Evolutionary conservation across 1,284 basidiomycete species (phyloP), one percentile per base, ranked within the genome.

Genomic region (Rhodotorula sp.): DNA sequence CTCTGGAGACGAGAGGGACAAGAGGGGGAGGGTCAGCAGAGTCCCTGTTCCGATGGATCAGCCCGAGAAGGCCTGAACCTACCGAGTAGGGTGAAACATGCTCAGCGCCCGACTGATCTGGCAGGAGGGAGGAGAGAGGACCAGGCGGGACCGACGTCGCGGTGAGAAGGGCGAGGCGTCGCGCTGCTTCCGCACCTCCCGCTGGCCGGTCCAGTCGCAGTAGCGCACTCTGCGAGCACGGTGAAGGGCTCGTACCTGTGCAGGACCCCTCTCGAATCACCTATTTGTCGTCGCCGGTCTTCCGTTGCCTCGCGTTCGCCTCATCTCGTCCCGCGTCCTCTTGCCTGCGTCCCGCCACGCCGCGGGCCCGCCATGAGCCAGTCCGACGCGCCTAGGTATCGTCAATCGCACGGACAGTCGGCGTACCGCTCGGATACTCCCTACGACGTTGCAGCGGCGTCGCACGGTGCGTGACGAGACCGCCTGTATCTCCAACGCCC

Each of bases 71-170:
- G 9, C 34, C 34, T 34, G 41, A 16, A 27, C 64, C 56, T 41
- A 72, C 70, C 70, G 70, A 5, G 70, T 72, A 23, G 70, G 70
- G 49, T 68, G 66, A 27, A 68, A 72, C 70, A 72, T 72, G 53
- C 44, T 3, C 34, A 34, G 34, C 34, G 34, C 34, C 34, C 34
- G 34, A 34, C 34, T 34, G 34, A 13, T 57, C 27, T 57, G 21
- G 55, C 9, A 25, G 50, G 50, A 9, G 50, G 23, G 50, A 1
- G 4, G 50, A n/a, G 10, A n/a, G 10, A n/a, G n/a, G 23, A 8
- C 50, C 23, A 25, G 25, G 25, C 41, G 27, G 27, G 4, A 14
- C 7, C 17, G 21, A 34, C 34, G 56, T 58, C 42, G 34, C 14
- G 4, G 23, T 34, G 34, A 5, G 34, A 34, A 34, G 34, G 34